These are phyloP conservation scores for Prunus dulcis DNA, from an alignment of 306 rosid species.

Conservation along the genomic window DNA sequence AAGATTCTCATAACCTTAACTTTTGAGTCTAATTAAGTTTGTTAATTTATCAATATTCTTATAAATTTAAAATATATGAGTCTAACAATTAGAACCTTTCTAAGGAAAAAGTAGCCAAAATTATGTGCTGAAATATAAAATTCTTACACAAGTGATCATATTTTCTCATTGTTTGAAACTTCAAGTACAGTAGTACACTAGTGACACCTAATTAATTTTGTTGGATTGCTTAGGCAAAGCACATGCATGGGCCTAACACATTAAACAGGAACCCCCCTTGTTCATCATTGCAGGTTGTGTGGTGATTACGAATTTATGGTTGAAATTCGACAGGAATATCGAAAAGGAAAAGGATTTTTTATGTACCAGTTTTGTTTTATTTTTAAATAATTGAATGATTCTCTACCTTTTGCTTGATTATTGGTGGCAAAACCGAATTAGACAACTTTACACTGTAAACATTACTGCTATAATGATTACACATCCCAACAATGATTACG, in stretches of 20 bases:
- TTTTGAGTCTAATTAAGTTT: background rate
- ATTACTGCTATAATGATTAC: slow-evolving; percentile 31
- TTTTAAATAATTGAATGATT: background rate
- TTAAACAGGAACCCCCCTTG: background rate
- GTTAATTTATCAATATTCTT: background rate
- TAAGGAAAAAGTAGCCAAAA: background rate
- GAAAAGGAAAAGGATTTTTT: background rate
- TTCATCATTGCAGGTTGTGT: slow-evolving; percentile 11
- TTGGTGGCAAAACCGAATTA: slow-evolving; percentile 29
- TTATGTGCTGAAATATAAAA: background rate
- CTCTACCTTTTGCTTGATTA: slow-evolving; percentile 22
- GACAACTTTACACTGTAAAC: slow-evolving; percentile 25
- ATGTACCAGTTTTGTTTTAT: background rate
- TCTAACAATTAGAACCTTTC: background rate
- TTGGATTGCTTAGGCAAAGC: slow-evolving; percentile 17
- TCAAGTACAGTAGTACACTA: background rate
- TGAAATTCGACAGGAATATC: background rate
- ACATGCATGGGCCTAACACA: slow-evolving; percentile 10
- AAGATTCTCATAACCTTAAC: too few species aligned
- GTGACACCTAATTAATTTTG: slow-evolving; percentile 9
- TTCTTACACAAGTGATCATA: background rate
- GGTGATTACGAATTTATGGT: background rate
- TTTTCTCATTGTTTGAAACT: slow-evolving; percentile 12
- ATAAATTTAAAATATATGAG: background rate
- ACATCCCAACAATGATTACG: slow-evolving; percentile 33